A percentile compares a stretch with the other conserved stretches of the same genome.
Evolutionary conservation across 805 yeast species (phyloP).

Genomic region (Suhomyces sp.): DNA sequence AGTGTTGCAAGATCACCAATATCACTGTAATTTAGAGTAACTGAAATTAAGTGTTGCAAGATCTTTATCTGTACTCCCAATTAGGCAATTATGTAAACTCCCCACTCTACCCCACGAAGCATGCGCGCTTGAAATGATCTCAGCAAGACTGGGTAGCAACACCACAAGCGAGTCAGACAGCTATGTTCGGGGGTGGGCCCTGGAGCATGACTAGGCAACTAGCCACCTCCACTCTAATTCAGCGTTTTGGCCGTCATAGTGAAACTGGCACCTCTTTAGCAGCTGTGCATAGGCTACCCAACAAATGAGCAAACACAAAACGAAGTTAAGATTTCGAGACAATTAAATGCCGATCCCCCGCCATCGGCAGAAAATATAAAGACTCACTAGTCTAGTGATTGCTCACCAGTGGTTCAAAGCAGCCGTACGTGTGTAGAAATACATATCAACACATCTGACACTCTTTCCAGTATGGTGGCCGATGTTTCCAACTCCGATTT

Average conservation of each 20-base stretch:
- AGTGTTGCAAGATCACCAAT: no score
- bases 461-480: not conserved
- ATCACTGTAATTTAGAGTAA: no score
- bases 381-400: not conserved
- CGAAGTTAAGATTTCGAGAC: not conserved
- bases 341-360: not conserved
- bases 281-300: not conserved
- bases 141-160: not conserved
- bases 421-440: not conserved
- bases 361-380: not conserved
- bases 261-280: not conserved
- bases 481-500: conserved; percentile 18
- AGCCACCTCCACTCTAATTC: not conserved
- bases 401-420: not conserved
- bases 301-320: not conserved
- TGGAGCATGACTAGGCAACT: not conserved
- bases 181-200: no score
- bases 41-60: no score
- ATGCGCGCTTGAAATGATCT: not conserved
- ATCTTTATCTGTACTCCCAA: not conserved
- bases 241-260: not conserved
- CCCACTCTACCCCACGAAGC: not conserved
- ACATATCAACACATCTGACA: not conserved
- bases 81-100: not conserved
- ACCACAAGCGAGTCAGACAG: not conserved